Base-by-base conservation (phyloP, 2,329 filamentous ascomycete genomes). In the Eurotiales sp. region DNA sequence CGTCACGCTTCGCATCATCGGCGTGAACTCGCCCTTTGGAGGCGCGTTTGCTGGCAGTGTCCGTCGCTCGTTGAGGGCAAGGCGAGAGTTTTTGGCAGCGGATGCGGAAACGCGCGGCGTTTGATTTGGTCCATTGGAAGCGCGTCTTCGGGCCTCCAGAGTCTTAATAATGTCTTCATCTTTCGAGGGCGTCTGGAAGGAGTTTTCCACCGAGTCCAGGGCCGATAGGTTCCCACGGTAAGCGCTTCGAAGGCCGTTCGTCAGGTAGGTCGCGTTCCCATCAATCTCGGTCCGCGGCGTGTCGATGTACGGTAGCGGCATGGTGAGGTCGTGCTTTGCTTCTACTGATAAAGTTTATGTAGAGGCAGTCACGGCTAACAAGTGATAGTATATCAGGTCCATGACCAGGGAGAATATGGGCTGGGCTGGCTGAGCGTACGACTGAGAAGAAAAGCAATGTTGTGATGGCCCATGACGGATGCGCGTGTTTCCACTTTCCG, bases 201-300 rank as follows among this genome's bases (percentile, higher is more conserved):
- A 93, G 52, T 88, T 84, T 66, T 95, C 90, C 62, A 90, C 86
- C 47, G 90, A 95, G 68, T 95, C 90, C 64, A 95, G 84, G 17
- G 67, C 67, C 22, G 71, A 72, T 15, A 73, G 58, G 47, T 73
- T 68, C 45, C 67, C 64, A 54, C 70, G 64, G 45, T 65, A 66
- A 42, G 61, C 68, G 58, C 71, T 73, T 64, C 90, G 85, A 61
- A 84, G 76, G 74, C 72, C 80, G 72, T 71, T 83, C 76, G 69
- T 83, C 56, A 95, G 77, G 70, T 86, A 92, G 59, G 90, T 95
- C 71, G 84, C 84, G 79, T 96, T 90, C 64, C 87, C 90, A 59
- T 85, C 71, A 64, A 90, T 87, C 62, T 73, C 69, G 55, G 90
- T 95, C 67, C 87, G 86, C 63, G 92, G 92, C 61, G 91, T 95